Percentiles rank a stretch among this genome's conserved stretches.
Conservation (phyloP, 2,329 filamentous ascomycete genomes). For the Periconia digitata region DNA sequence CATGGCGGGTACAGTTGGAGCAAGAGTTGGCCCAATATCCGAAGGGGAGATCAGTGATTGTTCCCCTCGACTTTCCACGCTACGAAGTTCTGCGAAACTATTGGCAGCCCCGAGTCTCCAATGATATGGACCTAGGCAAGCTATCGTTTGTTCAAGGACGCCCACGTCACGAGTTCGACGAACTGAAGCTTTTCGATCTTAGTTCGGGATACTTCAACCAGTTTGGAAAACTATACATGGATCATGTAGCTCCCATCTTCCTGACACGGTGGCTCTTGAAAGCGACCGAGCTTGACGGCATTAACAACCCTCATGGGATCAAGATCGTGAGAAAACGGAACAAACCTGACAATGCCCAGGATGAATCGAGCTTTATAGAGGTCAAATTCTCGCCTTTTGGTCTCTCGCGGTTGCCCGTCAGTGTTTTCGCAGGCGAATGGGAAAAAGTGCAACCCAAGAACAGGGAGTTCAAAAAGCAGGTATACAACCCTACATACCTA, state of each 20-base stretch:
- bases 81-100: constrained; percentile 41
- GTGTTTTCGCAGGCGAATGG: constrained; percentile 31
- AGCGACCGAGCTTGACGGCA: constrained; percentile 6
- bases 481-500: constrained; percentile 37
- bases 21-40: not conserved
- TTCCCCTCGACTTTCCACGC: constrained; percentile 20
- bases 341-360: constrained; percentile 18
- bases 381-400: constrained; percentile 41
- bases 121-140: constrained; percentile 29
- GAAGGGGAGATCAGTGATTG: constrained; percentile 2
- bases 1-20: constrained; percentile 31
- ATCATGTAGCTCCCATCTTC: constrained; percentile 42
- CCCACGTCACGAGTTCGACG: constrained; percentile 26
- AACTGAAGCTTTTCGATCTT: constrained; percentile 36
- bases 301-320: constrained; percentile 28
- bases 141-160: constrained; percentile 7
- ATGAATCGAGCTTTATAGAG: constrained; percentile 17
- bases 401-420: constrained; percentile 30
- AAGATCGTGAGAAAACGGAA: constrained; percentile 28
- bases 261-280: constrained; percentile 27
- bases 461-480: constrained; percentile 38
- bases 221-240: constrained; percentile 40
- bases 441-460: constrained; percentile 27
- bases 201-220: constrained; percentile 43
- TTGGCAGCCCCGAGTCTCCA: constrained; percentile 38